A percentile compares a stretch with the other conserved stretches of the same genome.
Evolutionary conservation across 805 yeast genomes (phyloP).

Genomic region (Saccharomycopsis fibuligera): DNA sequence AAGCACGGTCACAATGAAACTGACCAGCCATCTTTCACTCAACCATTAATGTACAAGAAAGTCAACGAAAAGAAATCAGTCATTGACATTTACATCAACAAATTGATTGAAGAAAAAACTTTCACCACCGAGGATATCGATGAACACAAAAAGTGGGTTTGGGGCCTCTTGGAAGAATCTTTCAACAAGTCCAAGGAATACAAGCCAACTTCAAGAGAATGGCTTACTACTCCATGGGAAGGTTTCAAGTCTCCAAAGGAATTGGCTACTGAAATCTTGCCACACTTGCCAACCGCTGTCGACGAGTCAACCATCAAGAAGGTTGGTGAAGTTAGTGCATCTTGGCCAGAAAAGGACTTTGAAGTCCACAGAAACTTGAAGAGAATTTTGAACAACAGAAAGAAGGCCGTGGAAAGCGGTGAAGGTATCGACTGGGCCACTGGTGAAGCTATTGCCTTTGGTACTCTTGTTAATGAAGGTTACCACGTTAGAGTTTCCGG

Average conservation of each 20-base stretch:
- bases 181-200: slow-evolving; percentile 85
- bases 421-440: slow-evolving; percentile 98
- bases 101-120: slow-evolving; percentile 78
- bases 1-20: slow-evolving; percentile 99
- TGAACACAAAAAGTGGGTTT: slow-evolving; percentile 97
- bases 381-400: slow-evolving; percentile 84
- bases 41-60: slow-evolving; percentile 92
- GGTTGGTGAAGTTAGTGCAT: slow-evolving; percentile 71
- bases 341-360: slow-evolving; percentile 79
- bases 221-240: slow-evolving; percentile 99
- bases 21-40: slow-evolving; percentile 98
- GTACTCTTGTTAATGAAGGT: slow-evolving; percentile 87
- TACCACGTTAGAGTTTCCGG: slow-evolving; percentile 96
- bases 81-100: slow-evolving; percentile 74
- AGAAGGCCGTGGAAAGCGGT: slow-evolving; percentile 81
- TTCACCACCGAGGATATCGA: slow-evolving; percentile 86
- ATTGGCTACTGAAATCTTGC: slow-evolving; percentile 89
- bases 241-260: slow-evolving; percentile 97
- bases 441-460: slow-evolving; percentile 98
- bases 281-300: slow-evolving; percentile 94
- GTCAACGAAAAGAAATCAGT: slow-evolving; percentile 87
- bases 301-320: slow-evolving; percentile 62
- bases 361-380: slow-evolving; percentile 92
- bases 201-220: slow-evolving; percentile 86
- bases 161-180: slow-evolving; percentile 89